Evolutionary conservation across 148 eudicot species (phyloP), one percentile per base, ranked within the genome.

Genomic region (Spergularia marina): DNA sequence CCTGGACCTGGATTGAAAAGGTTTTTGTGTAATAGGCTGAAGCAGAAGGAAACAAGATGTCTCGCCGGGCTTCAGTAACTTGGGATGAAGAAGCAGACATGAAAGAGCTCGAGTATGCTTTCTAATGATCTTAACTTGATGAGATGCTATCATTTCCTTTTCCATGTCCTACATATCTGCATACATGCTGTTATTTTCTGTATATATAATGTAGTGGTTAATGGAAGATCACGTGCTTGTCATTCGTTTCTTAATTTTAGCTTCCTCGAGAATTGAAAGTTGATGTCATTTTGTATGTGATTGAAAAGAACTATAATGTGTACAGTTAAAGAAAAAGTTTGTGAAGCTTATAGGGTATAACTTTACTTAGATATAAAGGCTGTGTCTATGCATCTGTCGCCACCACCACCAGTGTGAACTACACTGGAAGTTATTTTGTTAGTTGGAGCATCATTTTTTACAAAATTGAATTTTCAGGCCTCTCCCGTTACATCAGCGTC

Each of bases 21-120:
- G 41, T 23, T 52, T 53, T 23, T 12, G 54, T 30, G 61, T 40
- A 83, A 73, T 85, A 96, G 99, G 89, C 93, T 71, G 99, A 96
- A 88, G 96, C 89, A 56, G 99, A 96, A 86, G 88, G 91, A 76
- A 89, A 76, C 82, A 86, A 90, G 79, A 80, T 80, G 86, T 84
- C 98, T 82, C 94, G 98, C 34, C 94, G 98, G 53, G 84, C 86
- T 70, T 92, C 98, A 57, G 77, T 97, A 69, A 76, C 86, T 79
- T 96, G 99, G 99, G 97, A 96, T 74, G 99, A 96, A 81, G 99
- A 96, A 71, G 74, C 90, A 66, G 98, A 96, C 84, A 91, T 96
- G 82, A 91, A 85, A 87, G 88, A 93, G 77, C 98, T 96, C 12
- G 99, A 92, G 98, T 96, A 91, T 85, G 90, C 74, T 25, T 81